Percentiles rank a stretch among this genome's conserved stretches.
These are phyloP conservation scores for Verticillium longisporum DNA, from an alignment of 2,329 filamentous ascomycete species.

Conservation along the genomic window DNA sequence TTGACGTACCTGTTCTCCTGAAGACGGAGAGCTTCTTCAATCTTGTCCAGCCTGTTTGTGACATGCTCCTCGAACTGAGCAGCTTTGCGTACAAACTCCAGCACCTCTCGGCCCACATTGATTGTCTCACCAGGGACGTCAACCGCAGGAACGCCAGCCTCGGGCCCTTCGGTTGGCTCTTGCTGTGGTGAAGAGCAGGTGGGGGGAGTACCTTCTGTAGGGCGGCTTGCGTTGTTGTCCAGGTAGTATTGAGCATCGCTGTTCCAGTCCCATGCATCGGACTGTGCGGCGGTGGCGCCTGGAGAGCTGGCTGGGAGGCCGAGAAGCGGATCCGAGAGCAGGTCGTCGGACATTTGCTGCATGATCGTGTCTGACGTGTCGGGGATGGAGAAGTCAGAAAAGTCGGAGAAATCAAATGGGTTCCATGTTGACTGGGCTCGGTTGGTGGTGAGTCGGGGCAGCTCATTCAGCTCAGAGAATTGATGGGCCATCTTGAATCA, in stretches of 20 bases:
- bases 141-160: neutral
- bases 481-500: neutral
- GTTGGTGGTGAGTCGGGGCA: neutral
- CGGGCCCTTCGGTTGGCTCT: neutral
- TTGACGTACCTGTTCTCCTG: neutral
- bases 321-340: neutral
- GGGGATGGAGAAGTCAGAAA: neutral
- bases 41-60: neutral
- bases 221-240: neutral
- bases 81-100: neutral
- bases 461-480: neutral
- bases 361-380: neutral
- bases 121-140: neutral
- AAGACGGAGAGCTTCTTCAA: neutral
- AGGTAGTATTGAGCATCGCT: neutral
- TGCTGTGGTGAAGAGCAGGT: neutral
- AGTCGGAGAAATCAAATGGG: neutral
- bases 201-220: no score
- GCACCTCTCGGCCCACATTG: neutral
- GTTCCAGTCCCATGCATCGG: neutral
- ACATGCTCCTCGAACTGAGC: neutral
- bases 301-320: neutral
- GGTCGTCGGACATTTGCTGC: neutral
- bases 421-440: neutral
- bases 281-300: neutral